Evolutionary conservation across 2,329 filamentous ascomycete species (phyloP).

Genomic region (Colletotrichum shisoi): DNA sequence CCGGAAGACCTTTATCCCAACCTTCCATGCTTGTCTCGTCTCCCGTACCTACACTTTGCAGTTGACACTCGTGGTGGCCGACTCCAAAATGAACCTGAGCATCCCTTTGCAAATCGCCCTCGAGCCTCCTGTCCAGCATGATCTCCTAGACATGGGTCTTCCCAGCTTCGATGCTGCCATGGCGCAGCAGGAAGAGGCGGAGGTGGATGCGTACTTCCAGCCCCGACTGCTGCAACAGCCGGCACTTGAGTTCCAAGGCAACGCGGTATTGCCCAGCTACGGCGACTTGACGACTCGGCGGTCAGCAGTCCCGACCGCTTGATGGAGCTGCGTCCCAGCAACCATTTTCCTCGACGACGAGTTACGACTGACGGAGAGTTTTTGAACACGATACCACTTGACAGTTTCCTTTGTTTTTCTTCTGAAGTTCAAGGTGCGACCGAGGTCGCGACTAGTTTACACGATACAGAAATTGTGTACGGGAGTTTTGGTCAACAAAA

Average conservation of each 20-base stretch:
- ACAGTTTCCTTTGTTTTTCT: slow-evolving; percentile 8
- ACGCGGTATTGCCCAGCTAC: slow-evolving; percentile 52
- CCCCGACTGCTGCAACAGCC: slow-evolving; percentile 53
- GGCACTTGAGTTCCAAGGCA: slow-evolving; percentile 46
- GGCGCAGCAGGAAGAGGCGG: slow-evolving; percentile 53
- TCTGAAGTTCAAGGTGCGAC: background rate
- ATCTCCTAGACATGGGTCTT: slow-evolving; percentile 48
- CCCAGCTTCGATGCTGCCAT: slow-evolving; percentile 62
- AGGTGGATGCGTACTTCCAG: slow-evolving; percentile 54
- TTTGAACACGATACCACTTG: slow-evolving; percentile 19
- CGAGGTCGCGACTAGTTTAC: background rate
- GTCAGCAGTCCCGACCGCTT: slow-evolving; percentile 15
- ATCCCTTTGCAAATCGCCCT: slow-evolving; percentile 63
- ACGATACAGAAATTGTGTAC: background rate
- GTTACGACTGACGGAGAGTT: slow-evolving; percentile 22
- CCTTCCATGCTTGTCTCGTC: slow-evolving; percentile 66
- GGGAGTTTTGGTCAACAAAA: slow-evolving; percentile 10
- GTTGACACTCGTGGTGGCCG: slow-evolving; percentile 54
- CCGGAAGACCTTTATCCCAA: slow-evolving; percentile 62
- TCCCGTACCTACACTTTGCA: slow-evolving; percentile 64
- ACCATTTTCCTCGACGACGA: slow-evolving; percentile 6
- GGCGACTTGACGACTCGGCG: slow-evolving; percentile 43
- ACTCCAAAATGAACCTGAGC: slow-evolving; percentile 55
- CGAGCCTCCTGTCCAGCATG: slow-evolving; percentile 45
- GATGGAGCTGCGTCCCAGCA: background rate